A percentile compares a stretch with the other conserved stretches of the same genome.
Conservation (phyloP, 768 basidiomycete species). For the Auriscalpium vulgare region DNA sequence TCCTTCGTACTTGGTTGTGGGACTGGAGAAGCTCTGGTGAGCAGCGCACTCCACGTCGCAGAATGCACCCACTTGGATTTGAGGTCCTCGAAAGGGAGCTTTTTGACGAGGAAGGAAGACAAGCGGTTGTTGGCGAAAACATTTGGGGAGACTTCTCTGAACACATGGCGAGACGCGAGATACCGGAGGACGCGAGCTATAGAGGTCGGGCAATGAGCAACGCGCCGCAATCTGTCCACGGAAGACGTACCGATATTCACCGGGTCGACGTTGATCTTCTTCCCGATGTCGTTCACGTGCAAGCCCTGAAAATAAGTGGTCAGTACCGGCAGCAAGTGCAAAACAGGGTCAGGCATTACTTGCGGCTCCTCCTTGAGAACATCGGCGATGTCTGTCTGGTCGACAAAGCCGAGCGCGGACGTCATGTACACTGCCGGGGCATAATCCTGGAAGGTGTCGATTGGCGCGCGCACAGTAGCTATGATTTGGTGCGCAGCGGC, state of each 20-base stretch:
- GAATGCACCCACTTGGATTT: background rate
- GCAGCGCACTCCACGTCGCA: too few relatives aligned
- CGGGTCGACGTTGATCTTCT: background rate
- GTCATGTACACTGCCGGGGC: background rate
- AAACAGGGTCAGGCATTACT: background rate
- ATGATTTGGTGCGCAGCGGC: slow-evolving; percentile 4
- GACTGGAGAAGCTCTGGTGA: background rate
- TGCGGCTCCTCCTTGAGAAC: slow-evolving; percentile 1
- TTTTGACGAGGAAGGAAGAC: slow-evolving; percentile 26
- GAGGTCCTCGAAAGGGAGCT: slow-evolving; percentile 19
- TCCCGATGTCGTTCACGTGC: slow-evolving; percentile 5
- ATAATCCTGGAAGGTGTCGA: background rate
- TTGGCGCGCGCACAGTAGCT: background rate
- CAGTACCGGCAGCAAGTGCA: background rate
- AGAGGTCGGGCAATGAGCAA: background rate
- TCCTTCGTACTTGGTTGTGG: slow-evolving; percentile 7
- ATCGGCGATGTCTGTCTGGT: slow-evolving; percentile 2
- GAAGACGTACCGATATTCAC: slow-evolving; percentile 2
- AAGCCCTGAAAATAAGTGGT: background rate
- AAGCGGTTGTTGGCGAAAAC: slow-evolving; percentile 33
- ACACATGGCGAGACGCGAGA: slow-evolving; percentile 32
- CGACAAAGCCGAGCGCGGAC: background rate
- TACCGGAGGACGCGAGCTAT: slow-evolving; percentile 32
- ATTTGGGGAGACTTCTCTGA: slow-evolving; percentile 28
- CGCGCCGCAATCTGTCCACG: background rate